Conservation (phyloP, 179 eudicot genomes). For the Spinacia oleracea region DNA sequence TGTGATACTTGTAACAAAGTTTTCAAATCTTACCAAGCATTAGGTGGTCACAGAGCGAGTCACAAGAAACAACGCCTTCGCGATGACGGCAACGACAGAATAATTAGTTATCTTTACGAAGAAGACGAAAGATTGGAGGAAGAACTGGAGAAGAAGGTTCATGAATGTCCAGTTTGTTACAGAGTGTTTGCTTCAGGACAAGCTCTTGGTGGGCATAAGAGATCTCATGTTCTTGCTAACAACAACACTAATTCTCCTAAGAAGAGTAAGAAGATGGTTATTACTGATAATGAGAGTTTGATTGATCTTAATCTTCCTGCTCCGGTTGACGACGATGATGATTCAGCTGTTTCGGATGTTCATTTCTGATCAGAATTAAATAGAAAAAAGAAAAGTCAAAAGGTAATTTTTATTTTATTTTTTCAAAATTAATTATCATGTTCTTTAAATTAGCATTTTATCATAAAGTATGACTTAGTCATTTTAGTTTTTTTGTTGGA, state of each 20-base stretch:
- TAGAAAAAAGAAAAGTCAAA: neutral
- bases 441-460: neutral
- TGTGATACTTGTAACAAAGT: slow-evolving; percentile 61
- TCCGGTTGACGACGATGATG: slow-evolving; percentile 48
- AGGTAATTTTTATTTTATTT: slow-evolving; percentile 18
- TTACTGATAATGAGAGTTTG: neutral
- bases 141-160: slow-evolving; percentile 37
- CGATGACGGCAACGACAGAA: neutral
- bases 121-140: neutral
- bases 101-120: neutral
- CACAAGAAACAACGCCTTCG: slow-evolving; percentile 50
- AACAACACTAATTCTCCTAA: too few relatives aligned
- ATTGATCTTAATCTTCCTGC: slow-evolving; percentile 91
- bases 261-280: too few relatives aligned
- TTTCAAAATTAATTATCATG: neutral
- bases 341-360: slow-evolving; percentile 62
- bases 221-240: slow-evolving; percentile 49
- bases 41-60: slow-evolving; percentile 77
- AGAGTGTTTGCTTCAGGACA: slow-evolving; percentile 74
- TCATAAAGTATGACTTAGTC: neutral
- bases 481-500: neutral
- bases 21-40: slow-evolving; percentile 69
- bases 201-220: slow-evolving; percentile 86
- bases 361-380: slow-evolving; percentile 21
- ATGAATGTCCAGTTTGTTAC: slow-evolving; percentile 71